Base-by-base conservation (phyloP, 2,329 filamentous ascomycete genomes). In the Drechslerella coelobrocha region DNA sequence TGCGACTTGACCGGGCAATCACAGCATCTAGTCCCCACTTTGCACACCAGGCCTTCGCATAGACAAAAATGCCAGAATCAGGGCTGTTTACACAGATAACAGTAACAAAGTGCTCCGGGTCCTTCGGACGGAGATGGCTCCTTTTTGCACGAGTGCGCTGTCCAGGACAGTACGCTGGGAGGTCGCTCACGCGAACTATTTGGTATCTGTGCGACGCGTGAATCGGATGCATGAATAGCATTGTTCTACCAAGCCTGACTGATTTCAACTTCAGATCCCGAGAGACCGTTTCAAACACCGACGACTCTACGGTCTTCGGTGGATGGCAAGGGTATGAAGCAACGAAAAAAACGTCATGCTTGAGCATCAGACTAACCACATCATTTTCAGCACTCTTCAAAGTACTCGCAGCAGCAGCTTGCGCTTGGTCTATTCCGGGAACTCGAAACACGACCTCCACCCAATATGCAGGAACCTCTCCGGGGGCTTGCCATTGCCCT, bases 1-100 rank as follows among this genome's bases (percentile, higher is more conserved):
- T 89, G 71, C 88, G 82, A 73, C 85, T 84, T 39, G 83, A 81
- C 55, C 88, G 82, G 71, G 87, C 89, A 72, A 92, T 82, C 17
- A 92, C 77, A 21, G 89, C 89, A 77, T 91, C 89, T 82, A 87
- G 88, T 1, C 89, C 89, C 74, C 84, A 86, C 76, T 90, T 86
- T 0, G 89, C 87, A 77, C 90, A 92, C 73, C 90, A 82, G 1
- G 89, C 89, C 52, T 89, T 82, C 0, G 87, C 88, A 56, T 92
- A 79, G 7, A 92, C 83, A 78, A 91, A 88, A 76, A 89, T 81
- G 74, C 88, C 86, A 10, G 85, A 88, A 0, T 84, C 84, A 61
- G 85, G 85, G 39, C 86, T 84, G 23, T 86, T 80, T 17, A 81
- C 81, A 73, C 83, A 81, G 9, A 83, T 69, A 14, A 76, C 72